These are phyloP conservation scores for Fusarium mexicanum DNA, from an alignment of 2,329 filamentous ascomycete genomes.

Conservation along the genomic window DNA sequence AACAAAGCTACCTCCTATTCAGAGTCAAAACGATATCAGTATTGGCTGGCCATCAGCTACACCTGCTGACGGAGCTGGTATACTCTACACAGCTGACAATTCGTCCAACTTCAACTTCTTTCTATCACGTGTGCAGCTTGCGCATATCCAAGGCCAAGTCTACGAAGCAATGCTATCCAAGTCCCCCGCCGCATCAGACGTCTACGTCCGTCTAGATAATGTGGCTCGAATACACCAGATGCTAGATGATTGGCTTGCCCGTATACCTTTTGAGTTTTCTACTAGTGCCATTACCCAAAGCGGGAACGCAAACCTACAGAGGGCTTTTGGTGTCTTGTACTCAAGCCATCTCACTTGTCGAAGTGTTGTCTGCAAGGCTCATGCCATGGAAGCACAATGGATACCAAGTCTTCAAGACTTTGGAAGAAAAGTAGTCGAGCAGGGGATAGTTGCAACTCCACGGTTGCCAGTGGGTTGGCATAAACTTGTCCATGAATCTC, in stretches of 20 bases:
- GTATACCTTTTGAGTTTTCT: not conserved
- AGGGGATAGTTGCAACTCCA: not conserved
- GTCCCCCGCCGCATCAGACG: not conserved
- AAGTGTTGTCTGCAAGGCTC: not conserved
- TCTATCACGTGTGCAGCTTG: slow-evolving; percentile 4
- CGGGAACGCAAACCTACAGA: not conserved
- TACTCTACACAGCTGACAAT: not conserved
- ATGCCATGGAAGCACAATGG: not conserved
- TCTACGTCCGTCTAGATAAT: not conserved
- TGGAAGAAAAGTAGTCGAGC: not conserved
- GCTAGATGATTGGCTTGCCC: slow-evolving; percentile 9
- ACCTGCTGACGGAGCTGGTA: not conserved
- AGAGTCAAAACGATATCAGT: not conserved
- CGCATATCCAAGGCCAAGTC: slow-evolving; percentile 21
- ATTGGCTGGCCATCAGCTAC: slow-evolving; percentile 1
- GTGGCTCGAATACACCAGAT: not conserved
- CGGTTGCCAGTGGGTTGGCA: slow-evolving; percentile 4
- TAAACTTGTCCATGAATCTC: slow-evolving; percentile 3
- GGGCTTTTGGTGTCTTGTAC: slow-evolving; percentile 13
- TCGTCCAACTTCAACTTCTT: slow-evolving; percentile 11
- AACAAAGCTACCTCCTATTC: slow-evolving; percentile 1
- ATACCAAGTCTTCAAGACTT: not conserved
- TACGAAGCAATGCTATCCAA: slow-evolving; percentile 2
- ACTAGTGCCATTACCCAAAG: not conserved
- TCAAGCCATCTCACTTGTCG: slow-evolving; percentile 3